Conservation (phyloP, 1,139 yeast genomes). For the Suhomyces yuchorum region DNA sequence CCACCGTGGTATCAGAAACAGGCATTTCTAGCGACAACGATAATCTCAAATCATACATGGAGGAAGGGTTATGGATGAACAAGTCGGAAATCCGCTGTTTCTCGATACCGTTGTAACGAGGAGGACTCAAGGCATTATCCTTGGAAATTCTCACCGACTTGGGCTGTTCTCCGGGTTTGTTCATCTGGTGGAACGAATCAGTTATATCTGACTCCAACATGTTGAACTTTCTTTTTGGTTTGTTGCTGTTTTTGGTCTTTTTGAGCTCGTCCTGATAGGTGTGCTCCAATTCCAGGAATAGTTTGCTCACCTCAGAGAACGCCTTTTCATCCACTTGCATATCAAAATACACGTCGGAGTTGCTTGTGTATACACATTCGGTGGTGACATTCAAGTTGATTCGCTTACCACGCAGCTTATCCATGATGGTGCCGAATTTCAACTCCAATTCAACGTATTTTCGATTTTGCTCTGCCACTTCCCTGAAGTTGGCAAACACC, state of each 20-base stretch:
- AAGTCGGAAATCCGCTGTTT: slow-evolving; percentile 74
- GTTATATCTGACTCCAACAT: slow-evolving; percentile 45
- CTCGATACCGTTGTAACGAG: slow-evolving; percentile 68
- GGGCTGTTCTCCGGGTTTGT: slow-evolving; percentile 54
- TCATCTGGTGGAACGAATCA: slow-evolving; percentile 41
- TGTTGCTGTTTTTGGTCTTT: slow-evolving; percentile 22
- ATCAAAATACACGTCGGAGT: slow-evolving; percentile 61
- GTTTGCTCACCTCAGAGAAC: slow-evolving; percentile 59
- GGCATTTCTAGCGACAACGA: slow-evolving; percentile 80
- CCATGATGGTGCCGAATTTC: slow-evolving; percentile 77
- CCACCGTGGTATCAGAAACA: slow-evolving; percentile 55
- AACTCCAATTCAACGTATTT: slow-evolving; percentile 76
- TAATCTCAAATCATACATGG: slow-evolving; percentile 73
- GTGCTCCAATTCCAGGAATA: slow-evolving; percentile 57
- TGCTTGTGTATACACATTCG: slow-evolving; percentile 66
- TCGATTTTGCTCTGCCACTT: slow-evolving; percentile 60
- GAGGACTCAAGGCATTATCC: slow-evolving; percentile 60
- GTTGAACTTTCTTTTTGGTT: slow-evolving; percentile 43
- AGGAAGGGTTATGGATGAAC: slow-evolving; percentile 72
- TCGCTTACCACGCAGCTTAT: slow-evolving; percentile 64
- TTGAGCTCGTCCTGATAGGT: slow-evolving; percentile 44
- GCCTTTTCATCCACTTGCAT: slow-evolving; percentile 73
- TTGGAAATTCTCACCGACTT: slow-evolving; percentile 63
- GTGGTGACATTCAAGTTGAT: slow-evolving; percentile 72
- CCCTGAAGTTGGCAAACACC: slow-evolving; percentile 79